Evolutionary conservation across 116 monocot species (phyloP), one percentile per base, ranked within the genome.

Genomic region (Phalaenopsis hybrid): DNA sequence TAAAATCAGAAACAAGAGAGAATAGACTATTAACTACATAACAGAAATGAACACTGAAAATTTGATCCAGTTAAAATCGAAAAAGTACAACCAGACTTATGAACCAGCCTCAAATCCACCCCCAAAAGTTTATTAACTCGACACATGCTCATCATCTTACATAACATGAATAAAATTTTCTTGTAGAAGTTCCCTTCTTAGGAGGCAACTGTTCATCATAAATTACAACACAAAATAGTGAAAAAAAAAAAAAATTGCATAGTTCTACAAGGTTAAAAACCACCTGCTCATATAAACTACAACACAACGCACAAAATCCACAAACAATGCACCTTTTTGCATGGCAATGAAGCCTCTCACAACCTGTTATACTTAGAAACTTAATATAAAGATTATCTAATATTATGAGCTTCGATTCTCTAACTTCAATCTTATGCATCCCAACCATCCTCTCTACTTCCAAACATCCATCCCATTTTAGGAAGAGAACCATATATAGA

Each of bases 391-490:
- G 55, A 55, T 13, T 15, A 55, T 55, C 55, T 55, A 55, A 52
- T 55, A 21, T 21, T 37, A 63, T 23, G 63, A 63, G 21, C 63
- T 72, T 72, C 31, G 45, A 75, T 20, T 45, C 75, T 75, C 4
- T 43, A 20, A n/a, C 6, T n/a, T 18, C n/a, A 75, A 21, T 44
- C 45, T 77, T 87, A 90, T 34, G 52, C 77, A 77, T 90, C 90
- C 90, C 90, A 90, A 6, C 63, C 63, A 82, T 90, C 90, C 4
- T 34, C 41, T 46, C 90, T 79, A 16, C 44, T 84, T n/a, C 86
- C 88, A 84, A 90, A 90, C 41, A 75, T 84, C 83, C 78, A 70
- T 68, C 33, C 78, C 44, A 28, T 49, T 44, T 28, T 76, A 65
- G 63, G 81, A 57, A 85, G 85, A 45, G 87, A 61, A 17, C 90